Percentiles rank a stretch among this genome's conserved stretches.
These are phyloP conservation scores for Leptographium radiaticola DNA, from an alignment of 2,329 filamentous ascomycete species.

Conservation along the genomic window DNA sequence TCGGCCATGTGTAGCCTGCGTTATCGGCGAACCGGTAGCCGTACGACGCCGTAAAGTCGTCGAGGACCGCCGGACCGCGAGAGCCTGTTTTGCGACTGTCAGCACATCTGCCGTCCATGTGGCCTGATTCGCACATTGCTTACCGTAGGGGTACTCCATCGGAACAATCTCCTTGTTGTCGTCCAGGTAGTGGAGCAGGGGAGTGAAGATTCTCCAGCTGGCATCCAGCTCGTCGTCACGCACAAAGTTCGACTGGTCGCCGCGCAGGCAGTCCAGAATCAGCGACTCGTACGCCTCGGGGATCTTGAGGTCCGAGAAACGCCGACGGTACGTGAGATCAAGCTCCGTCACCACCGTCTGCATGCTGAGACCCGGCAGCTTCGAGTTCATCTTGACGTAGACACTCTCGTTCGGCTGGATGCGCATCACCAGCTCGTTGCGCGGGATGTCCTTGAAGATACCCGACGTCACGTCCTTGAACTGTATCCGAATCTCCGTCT, in stretches of 20 bases:
- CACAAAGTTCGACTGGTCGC: conserved; percentile 98
- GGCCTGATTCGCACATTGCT: conserved; percentile 21
- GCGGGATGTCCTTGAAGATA: conserved; percentile 99
- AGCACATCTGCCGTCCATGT: background rate
- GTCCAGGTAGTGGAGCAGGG: conserved; percentile 92
- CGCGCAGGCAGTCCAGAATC: conserved; percentile 94
- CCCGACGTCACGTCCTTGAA: conserved; percentile 99
- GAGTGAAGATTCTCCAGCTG: conserved; percentile 97
- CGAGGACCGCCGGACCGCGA: conserved; percentile 86
- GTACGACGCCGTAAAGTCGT: conserved; percentile 96
- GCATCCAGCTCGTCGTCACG: conserved; percentile 94
- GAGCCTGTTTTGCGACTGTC: conserved; percentile 49
- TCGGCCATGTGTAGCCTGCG: conserved; percentile 90
- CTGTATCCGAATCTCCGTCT: conserved; percentile 97
- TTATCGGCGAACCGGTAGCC: conserved; percentile 99
- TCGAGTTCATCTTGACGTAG: conserved; percentile 99
- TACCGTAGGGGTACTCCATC: conserved; percentile 99
- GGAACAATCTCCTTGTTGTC: conserved; percentile 99
- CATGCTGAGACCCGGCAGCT: conserved; percentile 96
- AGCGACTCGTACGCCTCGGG: conserved; percentile 97
- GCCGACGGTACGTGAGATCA: conserved; percentile 91
- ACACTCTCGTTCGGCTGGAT: conserved; percentile 99
- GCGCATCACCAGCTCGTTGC: conserved; percentile 97
- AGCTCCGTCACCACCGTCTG: conserved; percentile 98
- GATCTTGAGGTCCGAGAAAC: conserved; percentile 98